These are phyloP conservation scores for Dryadomyces quercivorus DNA, from an alignment of 2,329 filamentous ascomycete species.

Conservation along the genomic window DNA sequence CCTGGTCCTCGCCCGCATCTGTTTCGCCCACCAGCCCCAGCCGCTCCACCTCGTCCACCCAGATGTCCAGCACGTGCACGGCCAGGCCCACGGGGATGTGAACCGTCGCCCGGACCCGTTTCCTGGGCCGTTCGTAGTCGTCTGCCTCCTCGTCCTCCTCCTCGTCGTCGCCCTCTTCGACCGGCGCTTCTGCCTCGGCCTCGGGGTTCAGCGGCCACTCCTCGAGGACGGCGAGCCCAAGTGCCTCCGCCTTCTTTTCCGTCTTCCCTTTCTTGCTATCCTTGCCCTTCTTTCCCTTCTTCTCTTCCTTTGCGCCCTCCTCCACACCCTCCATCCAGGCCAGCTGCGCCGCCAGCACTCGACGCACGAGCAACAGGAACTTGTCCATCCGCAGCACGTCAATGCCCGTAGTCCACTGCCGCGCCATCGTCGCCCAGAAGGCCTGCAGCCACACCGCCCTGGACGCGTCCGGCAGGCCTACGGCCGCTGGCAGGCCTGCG, in stretches of 20 bases:
- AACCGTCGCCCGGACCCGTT: constrained; percentile 14
- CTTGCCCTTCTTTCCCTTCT: background rate
- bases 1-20: background rate
- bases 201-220: constrained; percentile 27
- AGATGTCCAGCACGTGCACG: constrained; percentile 82
- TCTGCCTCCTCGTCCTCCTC: constrained; percentile 24
- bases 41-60: constrained; percentile 48
- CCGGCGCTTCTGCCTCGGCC: constrained; percentile 27
- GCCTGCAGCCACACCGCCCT: constrained; percentile 40
- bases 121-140: constrained; percentile 13
- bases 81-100: constrained; percentile 67
- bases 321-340: constrained; percentile 24
- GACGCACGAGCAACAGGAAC: constrained; percentile 73
- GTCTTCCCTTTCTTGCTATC: background rate
- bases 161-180: constrained; percentile 25
- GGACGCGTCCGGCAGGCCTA: constrained; percentile 35
- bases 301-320: background rate
- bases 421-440: constrained; percentile 60
- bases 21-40: constrained; percentile 17
- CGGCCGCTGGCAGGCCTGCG: constrained; percentile 40
- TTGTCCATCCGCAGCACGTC: constrained; percentile 81
- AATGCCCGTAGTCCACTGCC: constrained; percentile 57
- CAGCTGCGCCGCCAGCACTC: constrained; percentile 64
- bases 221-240: constrained; percentile 29
- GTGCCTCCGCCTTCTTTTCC: constrained; percentile 10